These are phyloP conservation scores for Xylariaceae sp. DNA, from an alignment of 2,329 filamentous ascomycete species.

Conservation along the genomic window DNA sequence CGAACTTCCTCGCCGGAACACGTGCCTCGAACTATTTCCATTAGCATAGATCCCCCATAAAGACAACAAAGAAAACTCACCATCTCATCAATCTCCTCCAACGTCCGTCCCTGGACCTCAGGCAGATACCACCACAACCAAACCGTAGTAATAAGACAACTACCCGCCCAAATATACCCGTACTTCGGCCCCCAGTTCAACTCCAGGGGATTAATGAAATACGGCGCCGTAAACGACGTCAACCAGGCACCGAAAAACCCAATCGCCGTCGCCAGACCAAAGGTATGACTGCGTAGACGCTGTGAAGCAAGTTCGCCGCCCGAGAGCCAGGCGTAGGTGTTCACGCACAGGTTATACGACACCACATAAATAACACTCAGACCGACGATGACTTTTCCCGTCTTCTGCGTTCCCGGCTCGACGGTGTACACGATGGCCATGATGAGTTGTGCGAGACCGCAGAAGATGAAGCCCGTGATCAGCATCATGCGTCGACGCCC, in stretches of 20 bases:
- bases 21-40: slow-evolving; percentile 34
- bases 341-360: slow-evolving; percentile 49
- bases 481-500: slow-evolving; percentile 51
- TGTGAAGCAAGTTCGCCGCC: slow-evolving; percentile 54
- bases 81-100: slow-evolving; percentile 54
- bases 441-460: slow-evolving; percentile 50
- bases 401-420: slow-evolving; percentile 33
- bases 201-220: slow-evolving; percentile 52
- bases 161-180: slow-evolving; percentile 49
- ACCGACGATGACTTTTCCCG: slow-evolving; percentile 46
- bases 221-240: slow-evolving; percentile 53
- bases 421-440: slow-evolving; percentile 48
- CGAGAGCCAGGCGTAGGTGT: slow-evolving; percentile 52
- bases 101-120: slow-evolving; percentile 48
- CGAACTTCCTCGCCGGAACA: slow-evolving; percentile 35
- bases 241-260: slow-evolving; percentile 54
- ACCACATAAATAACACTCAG: slow-evolving; percentile 51
- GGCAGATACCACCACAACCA: slow-evolving; percentile 48
- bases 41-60: slow-evolving; percentile 4
- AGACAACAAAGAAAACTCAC: slow-evolving; percentile 30
- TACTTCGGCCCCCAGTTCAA: slow-evolving; percentile 55
- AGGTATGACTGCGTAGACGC: slow-evolving; percentile 51
- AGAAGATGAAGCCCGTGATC: slow-evolving; percentile 45
- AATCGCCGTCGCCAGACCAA: slow-evolving; percentile 49
- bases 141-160: slow-evolving; percentile 30